A percentile compares a stretch with the other conserved stretches of the same genome.
These are phyloP conservation scores for Trypanosoma conorhini DNA, from an alignment of 208 protist genomes.

Conservation along the genomic window DNA sequence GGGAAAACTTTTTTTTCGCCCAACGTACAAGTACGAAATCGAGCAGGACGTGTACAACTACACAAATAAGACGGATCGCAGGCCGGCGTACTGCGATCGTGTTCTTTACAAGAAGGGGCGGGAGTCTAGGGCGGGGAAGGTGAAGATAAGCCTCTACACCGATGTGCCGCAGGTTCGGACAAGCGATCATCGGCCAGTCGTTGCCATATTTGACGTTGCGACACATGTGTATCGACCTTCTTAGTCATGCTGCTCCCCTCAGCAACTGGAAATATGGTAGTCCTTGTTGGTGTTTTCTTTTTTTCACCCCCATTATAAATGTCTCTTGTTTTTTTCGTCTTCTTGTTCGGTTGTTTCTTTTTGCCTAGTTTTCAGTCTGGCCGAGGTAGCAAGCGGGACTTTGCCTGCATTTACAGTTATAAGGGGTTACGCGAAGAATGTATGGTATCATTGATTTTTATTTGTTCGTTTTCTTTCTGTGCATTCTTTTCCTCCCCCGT, in stretches of 20 bases:
- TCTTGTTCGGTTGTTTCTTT: background rate
- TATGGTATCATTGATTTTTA: too few relatives aligned
- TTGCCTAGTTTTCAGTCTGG: background rate
- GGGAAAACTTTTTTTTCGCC: slow-evolving; percentile 83
- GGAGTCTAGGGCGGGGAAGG: slow-evolving; percentile 29
- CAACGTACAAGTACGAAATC: slow-evolving; percentile 94
- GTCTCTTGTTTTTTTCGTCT: slow-evolving; percentile 28
- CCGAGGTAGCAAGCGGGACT: too few relatives aligned
- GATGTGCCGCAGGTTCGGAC: slow-evolving; percentile 76
- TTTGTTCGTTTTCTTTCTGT: too few relatives aligned
- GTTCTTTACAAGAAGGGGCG: slow-evolving; percentile 67
- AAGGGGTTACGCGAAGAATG: too few relatives aligned
- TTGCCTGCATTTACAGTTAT: too few relatives aligned
- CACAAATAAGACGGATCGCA: slow-evolving; percentile 59
- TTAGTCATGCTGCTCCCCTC: background rate
- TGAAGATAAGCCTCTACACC: slow-evolving; percentile 75
- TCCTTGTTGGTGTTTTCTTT: slow-evolving; percentile 12
- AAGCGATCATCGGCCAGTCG: slow-evolving; percentile 87
- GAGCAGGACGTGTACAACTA: slow-evolving; percentile 59
- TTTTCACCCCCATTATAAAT: too few relatives aligned
- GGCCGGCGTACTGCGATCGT: slow-evolving; percentile 89
- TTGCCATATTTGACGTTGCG: slow-evolving; percentile 72
- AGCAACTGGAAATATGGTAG: background rate
- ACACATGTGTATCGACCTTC: slow-evolving; percentile 32
- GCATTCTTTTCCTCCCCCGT: too few relatives aligned